These are phyloP conservation scores for Berkeleyomyces basicola DNA, from an alignment of 2,329 filamentous ascomycete species.

Conservation along the genomic window DNA sequence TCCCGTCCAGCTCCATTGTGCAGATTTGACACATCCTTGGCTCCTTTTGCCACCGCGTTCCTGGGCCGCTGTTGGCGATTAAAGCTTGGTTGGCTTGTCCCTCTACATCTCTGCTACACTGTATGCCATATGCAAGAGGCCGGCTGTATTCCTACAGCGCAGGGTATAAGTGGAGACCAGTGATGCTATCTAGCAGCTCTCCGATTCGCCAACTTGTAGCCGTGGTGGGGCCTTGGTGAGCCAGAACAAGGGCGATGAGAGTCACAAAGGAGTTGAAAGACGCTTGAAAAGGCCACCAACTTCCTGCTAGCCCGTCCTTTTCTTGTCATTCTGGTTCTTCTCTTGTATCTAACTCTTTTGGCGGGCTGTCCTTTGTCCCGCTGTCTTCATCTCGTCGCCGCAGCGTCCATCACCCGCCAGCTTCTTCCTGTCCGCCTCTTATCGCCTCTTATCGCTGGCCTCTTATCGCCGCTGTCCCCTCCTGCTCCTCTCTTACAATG, in stretches of 20 bases:
- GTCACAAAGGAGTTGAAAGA: not conserved
- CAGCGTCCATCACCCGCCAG: no score
- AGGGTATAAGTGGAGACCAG: conserved; percentile 1
- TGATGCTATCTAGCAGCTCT: conserved; percentile 11
- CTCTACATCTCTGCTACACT: not conserved
- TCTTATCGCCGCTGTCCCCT: not conserved
- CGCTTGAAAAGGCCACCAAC: not conserved
- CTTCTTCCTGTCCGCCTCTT: not conserved
- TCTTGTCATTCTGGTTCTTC: not conserved
- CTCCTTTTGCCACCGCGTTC: not conserved
- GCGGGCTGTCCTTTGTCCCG: no score
- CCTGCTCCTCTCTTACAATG: conserved; percentile 1
- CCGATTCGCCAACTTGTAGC: conserved; percentile 10
- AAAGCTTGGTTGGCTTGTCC: not conserved
- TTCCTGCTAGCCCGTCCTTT: not conserved
- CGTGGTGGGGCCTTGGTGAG: conserved; percentile 5
- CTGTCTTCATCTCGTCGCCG: not conserved
- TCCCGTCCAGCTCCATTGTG: not conserved
- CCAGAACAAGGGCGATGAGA: not conserved
- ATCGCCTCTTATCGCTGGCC: not conserved
- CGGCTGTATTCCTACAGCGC: not conserved
- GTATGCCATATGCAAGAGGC: not conserved
- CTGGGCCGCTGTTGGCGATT: not conserved
- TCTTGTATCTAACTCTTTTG: not conserved
- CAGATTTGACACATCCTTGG: not conserved